Evolutionary conservation across 805 yeast genomes (phyloP).

Genomic region (Spathaspora girioi): DNA sequence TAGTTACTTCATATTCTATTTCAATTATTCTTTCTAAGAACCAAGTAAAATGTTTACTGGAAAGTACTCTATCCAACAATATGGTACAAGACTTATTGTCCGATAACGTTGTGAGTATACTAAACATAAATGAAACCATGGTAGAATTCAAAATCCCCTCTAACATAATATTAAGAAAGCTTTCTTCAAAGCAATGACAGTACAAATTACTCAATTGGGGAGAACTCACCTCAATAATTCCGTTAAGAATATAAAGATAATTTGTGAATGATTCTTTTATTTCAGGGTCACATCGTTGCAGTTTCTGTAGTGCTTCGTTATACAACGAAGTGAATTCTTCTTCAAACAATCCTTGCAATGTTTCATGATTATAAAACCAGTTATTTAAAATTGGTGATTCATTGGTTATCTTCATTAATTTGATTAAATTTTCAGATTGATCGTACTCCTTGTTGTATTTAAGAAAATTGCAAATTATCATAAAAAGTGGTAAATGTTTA

Average conservation of each 20-base stretch:
- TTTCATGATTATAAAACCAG: slow-evolving; percentile 1
- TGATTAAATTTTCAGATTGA: not conserved
- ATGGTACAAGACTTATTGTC: not conserved
- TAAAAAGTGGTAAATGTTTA: not conserved
- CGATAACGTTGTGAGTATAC: slow-evolving; percentile 4
- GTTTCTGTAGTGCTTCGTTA: not conserved
- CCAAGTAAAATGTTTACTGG: slow-evolving; percentile 2
- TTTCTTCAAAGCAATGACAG: slow-evolving; percentile 2
- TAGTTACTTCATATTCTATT: not conserved
- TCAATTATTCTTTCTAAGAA: not conserved
- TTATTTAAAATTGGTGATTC: slow-evolving; percentile 1
- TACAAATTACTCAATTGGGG: slow-evolving; percentile 2
- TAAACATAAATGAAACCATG: slow-evolving; percentile 5
- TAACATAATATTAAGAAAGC: slow-evolving; percentile 2
- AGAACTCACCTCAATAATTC: slow-evolving; percentile 2
- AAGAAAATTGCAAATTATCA: not conserved
- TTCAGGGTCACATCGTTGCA: not conserved
- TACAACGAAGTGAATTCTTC: not conserved
- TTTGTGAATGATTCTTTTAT: slow-evolving; percentile 1
- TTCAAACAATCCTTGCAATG: not conserved
- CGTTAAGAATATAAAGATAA: slow-evolving; percentile 1
- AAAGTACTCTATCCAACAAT: not conserved
- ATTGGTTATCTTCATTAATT: slow-evolving; percentile 6
- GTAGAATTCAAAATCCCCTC: slow-evolving; percentile 1
- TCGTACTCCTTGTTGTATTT: not conserved